Conservation (phyloP, 495 filamentous ascomycete genomes). For the Penicillium argentinense region DNA sequence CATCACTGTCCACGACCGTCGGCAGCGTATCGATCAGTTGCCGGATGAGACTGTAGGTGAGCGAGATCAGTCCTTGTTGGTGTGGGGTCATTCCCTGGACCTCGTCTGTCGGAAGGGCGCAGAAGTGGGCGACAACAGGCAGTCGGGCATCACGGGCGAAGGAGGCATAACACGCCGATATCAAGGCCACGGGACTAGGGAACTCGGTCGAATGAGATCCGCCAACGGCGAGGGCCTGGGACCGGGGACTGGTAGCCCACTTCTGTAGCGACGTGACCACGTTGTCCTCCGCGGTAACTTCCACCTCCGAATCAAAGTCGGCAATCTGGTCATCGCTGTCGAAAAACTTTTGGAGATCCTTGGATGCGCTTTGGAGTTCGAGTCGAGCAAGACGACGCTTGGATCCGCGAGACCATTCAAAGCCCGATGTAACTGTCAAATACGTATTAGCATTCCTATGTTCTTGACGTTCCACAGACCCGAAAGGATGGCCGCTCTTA, state of each 20-base stretch:
- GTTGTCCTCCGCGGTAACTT: constrained; percentile 33
- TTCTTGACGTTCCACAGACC: too few species aligned
- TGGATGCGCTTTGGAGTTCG: constrained; percentile 43
- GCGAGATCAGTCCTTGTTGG: constrained; percentile 39
- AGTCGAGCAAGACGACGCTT: constrained; percentile 42
- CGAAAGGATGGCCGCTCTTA: too few species aligned
- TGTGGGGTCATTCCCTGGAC: constrained; percentile 27
- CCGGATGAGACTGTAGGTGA: constrained; percentile 50
- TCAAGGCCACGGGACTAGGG: constrained; percentile 33
- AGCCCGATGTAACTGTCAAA: constrained; percentile 26
- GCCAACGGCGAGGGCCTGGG: constrained; percentile 41
- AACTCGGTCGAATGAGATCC: constrained; percentile 29
- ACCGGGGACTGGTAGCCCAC: constrained; percentile 38
- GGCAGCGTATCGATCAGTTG: constrained; percentile 47
- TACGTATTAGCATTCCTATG: neutral
- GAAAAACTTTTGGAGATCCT: constrained; percentile 44
- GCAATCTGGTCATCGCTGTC: constrained; percentile 40
- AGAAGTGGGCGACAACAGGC: constrained; percentile 48
- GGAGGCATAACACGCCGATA: constrained; percentile 40
- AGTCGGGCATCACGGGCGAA: constrained; percentile 35
- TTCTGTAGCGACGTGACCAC: constrained; percentile 36
- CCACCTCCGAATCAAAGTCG: constrained; percentile 32
- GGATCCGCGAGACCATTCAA: constrained; percentile 33
- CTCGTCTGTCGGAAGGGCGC: constrained; percentile 29
- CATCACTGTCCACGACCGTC: constrained; percentile 40